Percentiles rank a stretch among this genome's conserved stretches.
Conservation (phyloP, 179 eudicot species). For the Pouteria campechiana region DNA sequence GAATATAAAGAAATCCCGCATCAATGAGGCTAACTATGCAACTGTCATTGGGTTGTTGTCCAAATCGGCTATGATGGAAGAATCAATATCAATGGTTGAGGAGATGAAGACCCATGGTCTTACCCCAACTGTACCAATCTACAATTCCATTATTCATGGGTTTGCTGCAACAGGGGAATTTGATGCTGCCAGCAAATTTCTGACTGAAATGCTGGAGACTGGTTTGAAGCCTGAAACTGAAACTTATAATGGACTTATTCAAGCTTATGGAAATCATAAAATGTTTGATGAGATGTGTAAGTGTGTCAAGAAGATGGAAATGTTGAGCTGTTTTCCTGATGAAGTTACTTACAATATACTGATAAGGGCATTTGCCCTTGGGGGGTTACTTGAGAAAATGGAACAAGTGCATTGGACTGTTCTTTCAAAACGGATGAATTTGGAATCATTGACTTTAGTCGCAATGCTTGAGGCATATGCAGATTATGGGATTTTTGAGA, state of each 20-base stretch:
- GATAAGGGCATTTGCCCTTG: conserved; percentile 21
- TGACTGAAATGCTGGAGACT: conserved; percentile 24
- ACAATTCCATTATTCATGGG: conserved; percentile 20
- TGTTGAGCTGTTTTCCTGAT: conserved; percentile 16
- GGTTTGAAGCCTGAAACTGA: conserved; percentile 12
- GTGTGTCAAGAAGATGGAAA: conserved; percentile 26
- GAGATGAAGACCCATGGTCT: conserved; percentile 21
- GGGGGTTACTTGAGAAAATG: conserved; percentile 27
- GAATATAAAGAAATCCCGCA: conserved; percentile 10
- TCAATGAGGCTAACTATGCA: conserved; percentile 13
- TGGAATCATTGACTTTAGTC: conserved; percentile 22
- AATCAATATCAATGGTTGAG: conserved; percentile 11
- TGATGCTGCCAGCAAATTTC: conserved; percentile 21
- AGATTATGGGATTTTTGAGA: conserved; percentile 21
- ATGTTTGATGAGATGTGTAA: conserved; percentile 33
- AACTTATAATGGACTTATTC: conserved; percentile 27
- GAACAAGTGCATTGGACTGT: conserved; percentile 20
- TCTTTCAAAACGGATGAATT: conserved; percentile 17
- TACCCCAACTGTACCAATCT: conserved; percentile 5
- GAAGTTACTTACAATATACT: conserved; percentile 27
- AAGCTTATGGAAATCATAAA: conserved; percentile 22
- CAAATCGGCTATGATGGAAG: conserved; percentile 17
- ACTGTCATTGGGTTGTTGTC: conserved; percentile 16
- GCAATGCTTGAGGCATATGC: conserved; percentile 37
- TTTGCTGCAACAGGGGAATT: conserved; percentile 19